Evolutionary conservation across 2,329 filamentous ascomycete species (phyloP).

Genomic region (Hypoxylon rubiginosum): DNA sequence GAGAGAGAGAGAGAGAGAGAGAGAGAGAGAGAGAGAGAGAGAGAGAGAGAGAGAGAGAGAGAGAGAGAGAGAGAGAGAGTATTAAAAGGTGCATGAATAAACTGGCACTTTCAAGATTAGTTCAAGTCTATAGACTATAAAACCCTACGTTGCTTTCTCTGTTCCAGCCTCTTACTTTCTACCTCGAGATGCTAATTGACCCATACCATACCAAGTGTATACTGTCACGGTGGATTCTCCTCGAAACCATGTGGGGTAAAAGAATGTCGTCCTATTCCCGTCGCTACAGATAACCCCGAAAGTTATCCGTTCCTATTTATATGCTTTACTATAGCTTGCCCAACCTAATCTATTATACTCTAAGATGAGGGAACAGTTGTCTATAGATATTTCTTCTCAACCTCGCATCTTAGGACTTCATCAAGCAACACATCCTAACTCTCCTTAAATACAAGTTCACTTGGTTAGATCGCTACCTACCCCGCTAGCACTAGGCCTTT

Average conservation of each 20-base stretch:
- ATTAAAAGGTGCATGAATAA: no score
- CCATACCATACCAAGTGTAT: neutral
- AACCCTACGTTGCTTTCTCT: neutral
- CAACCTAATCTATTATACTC: neutral
- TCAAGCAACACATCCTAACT: neutral
- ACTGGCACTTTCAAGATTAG: no score
- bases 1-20: no score
- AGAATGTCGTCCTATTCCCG: neutral
- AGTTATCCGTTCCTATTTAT: neutral
- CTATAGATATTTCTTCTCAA: neutral
- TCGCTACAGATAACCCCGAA: neutral
- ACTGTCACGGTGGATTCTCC: neutral
- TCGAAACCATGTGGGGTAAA: slow-evolving; percentile 5
- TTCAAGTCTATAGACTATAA: no score
- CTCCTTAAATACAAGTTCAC: neutral
- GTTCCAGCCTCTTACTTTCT: neutral
- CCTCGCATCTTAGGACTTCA: neutral
- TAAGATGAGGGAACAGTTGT: neutral
- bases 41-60: no score
- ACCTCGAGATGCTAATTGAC: neutral
- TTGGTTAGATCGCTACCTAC: slow-evolving; percentile 7
- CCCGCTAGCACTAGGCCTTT: slow-evolving; percentile 9
- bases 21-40: no score
- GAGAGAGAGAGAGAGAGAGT: no score
- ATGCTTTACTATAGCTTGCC: neutral